Evolutionary conservation across 148 eudicot genomes (phyloP).

Genomic region (Vaccinium darrowii): DNA sequence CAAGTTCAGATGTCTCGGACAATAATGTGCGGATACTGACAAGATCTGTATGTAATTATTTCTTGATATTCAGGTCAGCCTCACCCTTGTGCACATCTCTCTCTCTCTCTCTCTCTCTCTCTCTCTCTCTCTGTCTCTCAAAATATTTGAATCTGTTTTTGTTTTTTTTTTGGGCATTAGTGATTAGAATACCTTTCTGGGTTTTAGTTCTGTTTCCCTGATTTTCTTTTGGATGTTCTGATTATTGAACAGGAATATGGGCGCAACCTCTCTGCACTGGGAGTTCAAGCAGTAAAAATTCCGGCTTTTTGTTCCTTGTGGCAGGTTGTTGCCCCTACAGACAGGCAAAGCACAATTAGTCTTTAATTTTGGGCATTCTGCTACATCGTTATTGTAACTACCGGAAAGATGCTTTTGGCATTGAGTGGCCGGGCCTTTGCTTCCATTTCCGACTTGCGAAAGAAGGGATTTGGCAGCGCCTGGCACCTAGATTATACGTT

Average conservation of each 20-base stretch:
- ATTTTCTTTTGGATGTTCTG: too few species aligned
- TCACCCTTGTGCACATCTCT: neutral
- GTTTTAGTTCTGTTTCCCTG: too few species aligned
- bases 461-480: neutral
- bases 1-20: conserved; percentile 75
- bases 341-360: conserved; percentile 51
- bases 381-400: neutral
- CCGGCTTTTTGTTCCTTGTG: conserved; percentile 63
- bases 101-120: too few species aligned
- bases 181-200: too few species aligned
- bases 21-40: conserved; percentile 75
- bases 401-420: neutral
- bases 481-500: neutral
- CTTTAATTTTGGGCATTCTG: conserved; percentile 35
- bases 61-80: conserved; percentile 87
- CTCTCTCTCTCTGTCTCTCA: neutral
- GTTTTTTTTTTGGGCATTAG: neutral
- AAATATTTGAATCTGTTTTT: neutral
- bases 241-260: too few species aligned
- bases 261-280: too few species aligned
- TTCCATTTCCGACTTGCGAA: too few species aligned
- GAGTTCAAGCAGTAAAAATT: too few species aligned
- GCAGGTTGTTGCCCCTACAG: conserved; percentile 85
- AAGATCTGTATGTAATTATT: conserved; percentile 90
- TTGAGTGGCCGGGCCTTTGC: neutral